Conservation (phyloP, 495 filamentous ascomycete genomes). For the Tuber calosporum region DNA sequence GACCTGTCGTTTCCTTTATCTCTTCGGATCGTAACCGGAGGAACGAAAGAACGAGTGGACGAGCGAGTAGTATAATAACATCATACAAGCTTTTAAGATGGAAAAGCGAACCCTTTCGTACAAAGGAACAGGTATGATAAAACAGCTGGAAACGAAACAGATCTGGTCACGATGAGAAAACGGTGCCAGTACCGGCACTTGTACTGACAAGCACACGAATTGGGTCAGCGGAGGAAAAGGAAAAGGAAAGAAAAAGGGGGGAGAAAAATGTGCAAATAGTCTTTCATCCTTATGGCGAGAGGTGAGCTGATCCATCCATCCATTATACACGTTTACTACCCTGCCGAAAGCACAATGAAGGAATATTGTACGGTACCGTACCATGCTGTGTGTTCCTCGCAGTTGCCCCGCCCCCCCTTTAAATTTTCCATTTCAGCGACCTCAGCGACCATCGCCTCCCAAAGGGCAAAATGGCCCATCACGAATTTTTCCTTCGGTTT, state of each 20-base stretch:
- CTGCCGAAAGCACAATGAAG: neutral
- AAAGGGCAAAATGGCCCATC: neutral
- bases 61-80: neutral
- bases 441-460: neutral
- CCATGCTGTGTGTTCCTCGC: neutral
- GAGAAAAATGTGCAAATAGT: neutral
- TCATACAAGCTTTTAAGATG: neutral
- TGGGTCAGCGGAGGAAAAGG: neutral
- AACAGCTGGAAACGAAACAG: neutral
- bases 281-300: neutral
- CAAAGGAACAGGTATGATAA: neutral
- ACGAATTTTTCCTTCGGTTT: neutral
- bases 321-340: neutral
- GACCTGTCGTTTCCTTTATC: slow-evolving; percentile 19
- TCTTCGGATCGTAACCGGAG: slow-evolving; percentile 16
- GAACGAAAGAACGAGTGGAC: neutral
- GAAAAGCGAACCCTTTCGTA: neutral
- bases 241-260: neutral
- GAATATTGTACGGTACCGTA: neutral
- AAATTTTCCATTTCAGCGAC: neutral
- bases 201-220: neutral
- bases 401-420: neutral
- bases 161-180: neutral
- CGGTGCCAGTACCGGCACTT: neutral
- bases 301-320: neutral